phyloP scores from a whole-genome alignment of 169 alveolate species.

The Babesia bigemina region DNA sequence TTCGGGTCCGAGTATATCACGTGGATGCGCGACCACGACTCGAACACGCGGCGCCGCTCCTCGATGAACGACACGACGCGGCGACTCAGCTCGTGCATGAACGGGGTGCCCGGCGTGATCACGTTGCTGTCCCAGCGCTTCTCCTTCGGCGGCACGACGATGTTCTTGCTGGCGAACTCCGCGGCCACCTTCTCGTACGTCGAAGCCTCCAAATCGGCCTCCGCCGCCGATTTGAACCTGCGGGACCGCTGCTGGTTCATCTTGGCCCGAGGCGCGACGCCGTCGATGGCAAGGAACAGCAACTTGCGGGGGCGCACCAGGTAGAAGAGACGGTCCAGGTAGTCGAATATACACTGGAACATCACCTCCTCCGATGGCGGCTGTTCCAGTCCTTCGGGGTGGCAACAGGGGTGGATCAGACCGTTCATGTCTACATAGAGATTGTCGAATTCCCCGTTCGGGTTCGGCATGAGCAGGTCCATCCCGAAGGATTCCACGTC shows the following conservation, averaged over 20 bases:
- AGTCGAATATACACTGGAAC: conserved; percentile 89
- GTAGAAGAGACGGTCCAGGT: conserved; percentile 91
- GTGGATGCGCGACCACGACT: conserved; percentile 88
- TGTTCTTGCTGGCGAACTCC: conserved; percentile 64
- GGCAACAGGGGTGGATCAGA: conserved; percentile 97
- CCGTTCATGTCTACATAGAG: conserved; percentile 99
- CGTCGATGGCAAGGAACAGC: conserved; percentile 96
- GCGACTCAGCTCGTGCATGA: conserved; percentile 90
- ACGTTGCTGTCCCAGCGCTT: conserved; percentile 95
- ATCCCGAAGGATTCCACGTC: conserved; percentile 65
- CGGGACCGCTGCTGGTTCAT: conserved; percentile 98
- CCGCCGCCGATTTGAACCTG: conserved; percentile 88
- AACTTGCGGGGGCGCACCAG: conserved; percentile 93
- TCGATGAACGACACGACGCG: conserved; percentile 84
- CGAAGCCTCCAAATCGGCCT: conserved; percentile 72
- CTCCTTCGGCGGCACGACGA: conserved; percentile 59
- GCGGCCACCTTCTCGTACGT: conserved; percentile 74
- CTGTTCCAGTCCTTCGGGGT: conserved; percentile 85
- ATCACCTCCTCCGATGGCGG: conserved; percentile 92
- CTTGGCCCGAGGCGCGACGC: conserved; percentile 99
- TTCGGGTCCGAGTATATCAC: conserved; percentile 95
- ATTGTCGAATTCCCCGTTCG: conserved; percentile 88
- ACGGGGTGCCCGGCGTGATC: conserved; percentile 99
- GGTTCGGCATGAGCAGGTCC: conserved; percentile 66
- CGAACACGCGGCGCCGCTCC: conserved; percentile 87